A percentile compares a stretch with the other conserved stretches of the same genome.
Conservation (phyloP, 2,329 filamentous ascomycete genomes). For the Penicillium fuscoglaucum region DNA sequence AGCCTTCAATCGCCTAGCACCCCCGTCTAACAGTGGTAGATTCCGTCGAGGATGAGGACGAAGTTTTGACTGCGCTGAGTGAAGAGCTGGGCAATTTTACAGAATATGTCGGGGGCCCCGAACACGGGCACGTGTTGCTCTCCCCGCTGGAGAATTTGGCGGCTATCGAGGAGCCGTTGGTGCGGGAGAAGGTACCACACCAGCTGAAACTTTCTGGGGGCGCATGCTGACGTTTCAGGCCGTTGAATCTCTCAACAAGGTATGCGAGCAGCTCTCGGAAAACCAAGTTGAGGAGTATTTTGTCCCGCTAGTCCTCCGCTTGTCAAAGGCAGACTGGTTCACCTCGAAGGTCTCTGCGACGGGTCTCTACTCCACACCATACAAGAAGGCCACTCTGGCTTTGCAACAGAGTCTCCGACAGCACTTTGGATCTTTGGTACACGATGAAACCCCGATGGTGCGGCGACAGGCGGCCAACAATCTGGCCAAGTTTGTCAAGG, state of each 20-base stretch:
- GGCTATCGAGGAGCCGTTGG: slow-evolving; percentile 95
- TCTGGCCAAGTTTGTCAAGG: slow-evolving; percentile 94
- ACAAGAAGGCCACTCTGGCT: slow-evolving; percentile 83
- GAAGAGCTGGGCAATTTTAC: slow-evolving; percentile 96
- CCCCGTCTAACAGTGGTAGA: slow-evolving; percentile 58
- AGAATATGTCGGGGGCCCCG: slow-evolving; percentile 93
- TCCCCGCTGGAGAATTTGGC: slow-evolving; percentile 97
- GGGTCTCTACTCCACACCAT: slow-evolving; percentile 89
- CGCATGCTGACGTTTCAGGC: slow-evolving; percentile 59
- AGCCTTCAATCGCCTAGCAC: slow-evolving; percentile 14
- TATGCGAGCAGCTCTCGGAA: slow-evolving; percentile 86
- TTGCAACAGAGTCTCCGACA: slow-evolving; percentile 88
- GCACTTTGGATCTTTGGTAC: slow-evolving; percentile 88
- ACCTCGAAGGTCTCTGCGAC: slow-evolving; percentile 98
- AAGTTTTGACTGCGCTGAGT: slow-evolving; percentile 93
- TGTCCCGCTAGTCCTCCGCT: slow-evolving; percentile 89
- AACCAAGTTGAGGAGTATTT: slow-evolving; percentile 97
- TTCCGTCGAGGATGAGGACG: slow-evolving; percentile 98
- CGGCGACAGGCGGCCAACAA: slow-evolving; percentile 95
- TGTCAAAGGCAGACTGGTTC: slow-evolving; percentile 99
- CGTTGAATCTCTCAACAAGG: slow-evolving; percentile 98
- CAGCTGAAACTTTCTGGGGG: not conserved
- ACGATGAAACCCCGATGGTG: slow-evolving; percentile 99
- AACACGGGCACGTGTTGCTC: slow-evolving; percentile 92
- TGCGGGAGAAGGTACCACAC: slow-evolving; percentile 81